These are phyloP conservation scores for Vigna nakashimae DNA, from an alignment of 306 rosid genomes.

Conservation along the genomic window DNA sequence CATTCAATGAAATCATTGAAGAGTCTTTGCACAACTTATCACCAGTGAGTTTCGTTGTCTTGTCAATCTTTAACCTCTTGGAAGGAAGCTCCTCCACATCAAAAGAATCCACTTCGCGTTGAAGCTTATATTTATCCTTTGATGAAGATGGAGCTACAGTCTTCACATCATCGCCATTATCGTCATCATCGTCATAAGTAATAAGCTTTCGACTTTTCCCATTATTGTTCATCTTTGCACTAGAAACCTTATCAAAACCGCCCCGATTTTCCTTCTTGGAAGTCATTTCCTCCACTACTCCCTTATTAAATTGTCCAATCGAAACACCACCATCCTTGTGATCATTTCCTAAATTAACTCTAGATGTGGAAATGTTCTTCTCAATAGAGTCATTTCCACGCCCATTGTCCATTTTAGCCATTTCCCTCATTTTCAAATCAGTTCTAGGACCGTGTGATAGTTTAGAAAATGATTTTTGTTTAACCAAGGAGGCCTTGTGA, in stretches of 20 bases:
- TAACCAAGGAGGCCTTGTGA: slow-evolving; percentile 35
- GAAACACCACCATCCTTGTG: slow-evolving; percentile 35
- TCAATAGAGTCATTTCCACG: not conserved
- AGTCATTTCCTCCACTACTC: slow-evolving; percentile 46
- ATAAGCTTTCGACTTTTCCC: slow-evolving; percentile 37
- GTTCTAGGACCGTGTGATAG: slow-evolving; percentile 18
- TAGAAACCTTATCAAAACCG: slow-evolving; percentile 40
- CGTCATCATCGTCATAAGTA: not conserved
- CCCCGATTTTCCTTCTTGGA: slow-evolving; percentile 57
- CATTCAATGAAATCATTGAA: slow-evolving; percentile 17
- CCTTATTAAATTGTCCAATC: slow-evolving; percentile 32
- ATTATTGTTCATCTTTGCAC: slow-evolving; percentile 33
- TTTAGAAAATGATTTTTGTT: slow-evolving; percentile 45
- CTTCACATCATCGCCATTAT: slow-evolving; percentile 34
- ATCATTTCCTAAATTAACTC: slow-evolving; percentile 44
- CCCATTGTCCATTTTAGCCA: not conserved
- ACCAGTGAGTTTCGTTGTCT: slow-evolving; percentile 27
- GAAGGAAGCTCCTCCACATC: slow-evolving; percentile 49
- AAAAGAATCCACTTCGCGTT: slow-evolving; percentile 30
- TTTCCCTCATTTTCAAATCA: not conserved
- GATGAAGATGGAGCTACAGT: slow-evolving; percentile 31
- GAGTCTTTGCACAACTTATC: slow-evolving; percentile 54
- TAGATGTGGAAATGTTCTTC: slow-evolving; percentile 21
- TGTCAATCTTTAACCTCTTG: slow-evolving; percentile 60
- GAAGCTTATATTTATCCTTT: slow-evolving; percentile 43